These are phyloP conservation scores for Fraxinus platypoda DNA, from an alignment of 305 asterid genomes.

Conservation along the genomic window DNA sequence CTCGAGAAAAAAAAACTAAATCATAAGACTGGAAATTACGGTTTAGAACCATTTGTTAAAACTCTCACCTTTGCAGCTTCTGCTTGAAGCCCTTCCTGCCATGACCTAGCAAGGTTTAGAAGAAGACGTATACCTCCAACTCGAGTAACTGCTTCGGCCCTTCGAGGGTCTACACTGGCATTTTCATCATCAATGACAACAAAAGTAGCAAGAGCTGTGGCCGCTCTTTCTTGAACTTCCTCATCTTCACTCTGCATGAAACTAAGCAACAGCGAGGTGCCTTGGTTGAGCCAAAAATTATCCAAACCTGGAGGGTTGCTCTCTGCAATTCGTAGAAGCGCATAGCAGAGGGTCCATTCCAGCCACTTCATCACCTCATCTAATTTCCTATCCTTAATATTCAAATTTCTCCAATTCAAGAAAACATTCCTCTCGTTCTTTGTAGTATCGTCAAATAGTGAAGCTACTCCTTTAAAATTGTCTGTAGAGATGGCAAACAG, in stretches of 20 bases:
- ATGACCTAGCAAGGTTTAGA: slow-evolving; percentile 73
- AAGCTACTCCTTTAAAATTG: slow-evolving; percentile 58
- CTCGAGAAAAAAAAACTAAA: background rate
- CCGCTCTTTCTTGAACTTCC: slow-evolving; percentile 95
- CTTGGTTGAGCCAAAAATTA: slow-evolving; percentile 84
- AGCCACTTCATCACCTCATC: slow-evolving; percentile 73
- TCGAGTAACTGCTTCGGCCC: slow-evolving; percentile 83
- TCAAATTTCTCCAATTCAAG: slow-evolving; percentile 50
- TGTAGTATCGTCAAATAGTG: slow-evolving; percentile 56
- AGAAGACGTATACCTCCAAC: slow-evolving; percentile 72
- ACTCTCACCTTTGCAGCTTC: slow-evolving; percentile 82
- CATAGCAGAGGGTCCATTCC: slow-evolving; percentile 71
- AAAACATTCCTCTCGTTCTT: slow-evolving; percentile 51
- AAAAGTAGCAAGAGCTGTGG: slow-evolving; percentile 80
- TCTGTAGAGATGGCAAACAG: slow-evolving; percentile 58
- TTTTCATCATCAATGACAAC: slow-evolving; percentile 83
- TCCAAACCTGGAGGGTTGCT: slow-evolving; percentile 75
- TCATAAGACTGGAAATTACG: background rate
- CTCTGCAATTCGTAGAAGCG: slow-evolving; percentile 87
- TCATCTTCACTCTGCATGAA: slow-evolving; percentile 76
- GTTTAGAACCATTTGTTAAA: slow-evolving; percentile 11
- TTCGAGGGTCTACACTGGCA: slow-evolving; percentile 65
- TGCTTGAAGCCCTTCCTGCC: slow-evolving; percentile 86
- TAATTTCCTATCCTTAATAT: slow-evolving; percentile 40
- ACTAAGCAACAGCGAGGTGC: slow-evolving; percentile 63